Evolutionary conservation across 139 green algal genomes (phyloP).

Genomic region (Closterium sp.): DNA sequence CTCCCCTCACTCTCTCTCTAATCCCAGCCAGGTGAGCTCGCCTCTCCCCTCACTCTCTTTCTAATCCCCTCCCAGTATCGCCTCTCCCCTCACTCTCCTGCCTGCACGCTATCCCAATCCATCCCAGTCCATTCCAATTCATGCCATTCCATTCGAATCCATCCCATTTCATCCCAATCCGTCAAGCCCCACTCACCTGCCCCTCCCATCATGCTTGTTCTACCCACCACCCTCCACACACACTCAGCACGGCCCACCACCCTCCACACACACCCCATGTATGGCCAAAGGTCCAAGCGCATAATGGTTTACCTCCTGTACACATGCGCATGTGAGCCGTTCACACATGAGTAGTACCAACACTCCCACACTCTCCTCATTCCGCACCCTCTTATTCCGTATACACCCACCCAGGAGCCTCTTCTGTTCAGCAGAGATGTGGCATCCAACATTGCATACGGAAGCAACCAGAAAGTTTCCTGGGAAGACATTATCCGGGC

Average conservation of each 20-base stretch:
- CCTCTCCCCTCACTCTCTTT: neutral
- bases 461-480: neutral
- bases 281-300: no score
- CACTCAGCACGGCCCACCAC: no score
- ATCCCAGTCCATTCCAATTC: no score
- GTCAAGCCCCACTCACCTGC: no score
- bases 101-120: no score
- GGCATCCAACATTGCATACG: slow-evolving; percentile 83
- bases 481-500: slow-evolving; percentile 62
- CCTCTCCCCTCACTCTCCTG: no score
- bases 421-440: slow-evolving; percentile 81
- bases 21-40: slow-evolving; percentile 74
- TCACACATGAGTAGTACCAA: neutral
- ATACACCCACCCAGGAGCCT: slow-evolving; percentile 49
- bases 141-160: no score
- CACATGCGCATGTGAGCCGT: neutral
- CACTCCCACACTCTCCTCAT: neutral
- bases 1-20: neutral
- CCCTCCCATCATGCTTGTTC: no score
- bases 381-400: slow-evolving; percentile 66
- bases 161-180: no score
- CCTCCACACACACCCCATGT: neutral
- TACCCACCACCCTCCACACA: no score
- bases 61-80: no score
- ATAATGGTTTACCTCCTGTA: no score